phyloP scores from a whole-genome alignment of 1,284 basidiomycete species.

The Flammula alnicola region DNA sequence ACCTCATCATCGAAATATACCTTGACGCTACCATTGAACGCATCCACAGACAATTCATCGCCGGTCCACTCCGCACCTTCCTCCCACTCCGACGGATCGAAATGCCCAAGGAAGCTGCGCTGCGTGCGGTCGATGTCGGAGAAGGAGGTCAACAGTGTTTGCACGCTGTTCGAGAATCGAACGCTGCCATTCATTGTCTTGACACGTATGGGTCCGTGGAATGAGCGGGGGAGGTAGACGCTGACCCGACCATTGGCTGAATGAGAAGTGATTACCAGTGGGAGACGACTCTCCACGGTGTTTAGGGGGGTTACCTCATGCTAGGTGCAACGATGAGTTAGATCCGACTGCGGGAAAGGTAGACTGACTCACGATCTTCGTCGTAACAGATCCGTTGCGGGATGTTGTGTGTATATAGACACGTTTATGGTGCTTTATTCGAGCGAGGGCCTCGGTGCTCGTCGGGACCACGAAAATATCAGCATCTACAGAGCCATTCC shows the following conservation, averaged over 20 bases:
- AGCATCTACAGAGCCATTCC: conserved; percentile 36
- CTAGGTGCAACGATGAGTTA: conserved; percentile 10
- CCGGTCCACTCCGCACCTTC: conserved; percentile 32
- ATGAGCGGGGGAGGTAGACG: conserved; percentile 41
- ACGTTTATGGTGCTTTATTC: neutral
- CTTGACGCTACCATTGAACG: conserved; percentile 37
- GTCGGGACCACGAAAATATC: conserved; percentile 31
- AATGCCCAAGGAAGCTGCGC: conserved; percentile 40
- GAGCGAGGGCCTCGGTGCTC: conserved; percentile 3
- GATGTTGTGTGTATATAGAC: conserved; percentile 27
- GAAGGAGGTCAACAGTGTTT: conserved; percentile 30
- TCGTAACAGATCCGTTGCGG: conserved; percentile 29
- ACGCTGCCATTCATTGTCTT: conserved; percentile 29
- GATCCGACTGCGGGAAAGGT: neutral
- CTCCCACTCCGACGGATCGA: conserved; percentile 23
- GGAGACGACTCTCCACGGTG: conserved; percentile 21
- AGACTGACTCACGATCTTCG: conserved; percentile 14
- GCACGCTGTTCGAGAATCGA: conserved; percentile 32
- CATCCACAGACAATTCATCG: conserved; percentile 37
- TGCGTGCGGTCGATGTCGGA: conserved; percentile 32
- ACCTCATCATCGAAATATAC: conserved; percentile 39
- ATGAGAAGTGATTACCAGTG: conserved; percentile 26
- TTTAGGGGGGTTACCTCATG: conserved; percentile 8
- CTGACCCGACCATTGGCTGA: conserved; percentile 34
- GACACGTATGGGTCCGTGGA: conserved; percentile 38